Evolutionary conservation across 1,139 yeast species (phyloP), one percentile per base, ranked within the genome.

Genomic region (Yamadazyma buinensis): DNA sequence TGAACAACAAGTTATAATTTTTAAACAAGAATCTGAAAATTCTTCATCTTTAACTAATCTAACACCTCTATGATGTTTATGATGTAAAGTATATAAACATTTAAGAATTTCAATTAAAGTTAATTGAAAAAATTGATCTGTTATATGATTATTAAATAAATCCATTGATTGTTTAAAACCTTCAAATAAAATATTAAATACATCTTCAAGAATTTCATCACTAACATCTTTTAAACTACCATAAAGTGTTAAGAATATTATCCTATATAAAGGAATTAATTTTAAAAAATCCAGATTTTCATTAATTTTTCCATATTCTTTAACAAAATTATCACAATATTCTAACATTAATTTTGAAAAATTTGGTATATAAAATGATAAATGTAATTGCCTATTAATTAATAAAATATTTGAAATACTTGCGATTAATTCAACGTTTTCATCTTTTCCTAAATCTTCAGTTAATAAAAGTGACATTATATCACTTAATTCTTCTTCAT

Each of bases 81-180:
- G 59, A 32, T 54, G 51, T 24, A 56, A 43, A 10, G 59, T 54
- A 28, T 53, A 55, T 19, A 58, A 41, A 14, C 59, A 54, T 34
- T 58, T 58, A 35, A 57, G 44, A n/a, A 57, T 39, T 34, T 58
- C 64, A n/a, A 46, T 47, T 29, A 52, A 37, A n/a, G 47, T 44
- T 42, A 49, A 39, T 23, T 49, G 39, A 29, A 36, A 41, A 18
- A 26, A 26, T 29, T 32, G 24, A 17, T 17, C 7, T 20, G 36
- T 35, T 4, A 28, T 15, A 4, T 23, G 15, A 4, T 31, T 14
- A 13, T 34, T 34, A 20, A 48, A 31, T 3, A 40, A 25, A 1
- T 15, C 28, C 24, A 44, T 37, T 29, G 49, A 43, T 15, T 35
- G 28, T 21, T 46, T 41, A 28, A 55, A 43, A 5, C 53, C 52